A percentile compares a stretch with the other conserved stretches of the same genome.
Evolutionary conservation across 305 asterid species (phyloP).

Genomic region (Rubia tinctorum): DNA sequence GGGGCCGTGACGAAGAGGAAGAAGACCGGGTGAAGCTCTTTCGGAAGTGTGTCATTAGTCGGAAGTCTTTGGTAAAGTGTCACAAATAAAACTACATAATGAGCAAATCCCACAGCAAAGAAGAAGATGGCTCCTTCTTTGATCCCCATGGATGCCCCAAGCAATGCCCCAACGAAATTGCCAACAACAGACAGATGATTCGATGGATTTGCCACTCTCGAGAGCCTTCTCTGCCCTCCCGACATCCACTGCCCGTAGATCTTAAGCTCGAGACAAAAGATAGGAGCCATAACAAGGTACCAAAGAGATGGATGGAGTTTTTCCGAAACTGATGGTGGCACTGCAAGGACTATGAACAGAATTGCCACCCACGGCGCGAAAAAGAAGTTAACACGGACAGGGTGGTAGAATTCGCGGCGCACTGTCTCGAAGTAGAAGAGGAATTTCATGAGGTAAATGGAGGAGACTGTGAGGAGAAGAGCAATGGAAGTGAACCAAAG

Average conservation of each 20-base stretch:
- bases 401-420: conserved; percentile 83
- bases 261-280: conserved; percentile 60
- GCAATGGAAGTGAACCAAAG: conserved; percentile 61
- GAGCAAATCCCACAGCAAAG: conserved; percentile 82
- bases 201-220: conserved; percentile 81
- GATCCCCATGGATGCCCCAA: conserved; percentile 80
- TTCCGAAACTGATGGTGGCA: conserved; percentile 46
- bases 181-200: conserved; percentile 74
- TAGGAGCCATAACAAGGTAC: conserved; percentile 74
- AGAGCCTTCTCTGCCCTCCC: conserved; percentile 77
- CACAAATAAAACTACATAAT: conserved; percentile 68
- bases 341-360: conserved; percentile 53
- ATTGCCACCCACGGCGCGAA: conserved; percentile 78
- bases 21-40: conserved; percentile 87
- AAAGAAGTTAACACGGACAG: conserved; percentile 78
- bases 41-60: conserved; percentile 74
- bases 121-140: conserved; percentile 85
- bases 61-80: conserved; percentile 89
- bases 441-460: conserved; percentile 45
- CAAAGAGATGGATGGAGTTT: conserved; percentile 41
- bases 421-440: conserved; percentile 84
- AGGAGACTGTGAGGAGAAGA: conserved; percentile 32
- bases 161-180: conserved; percentile 76
- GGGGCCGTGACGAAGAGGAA: conserved; percentile 91
- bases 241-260: conserved; percentile 96